Conservation (phyloP, 257 asterid genomes). For the Lycium barbarum region DNA sequence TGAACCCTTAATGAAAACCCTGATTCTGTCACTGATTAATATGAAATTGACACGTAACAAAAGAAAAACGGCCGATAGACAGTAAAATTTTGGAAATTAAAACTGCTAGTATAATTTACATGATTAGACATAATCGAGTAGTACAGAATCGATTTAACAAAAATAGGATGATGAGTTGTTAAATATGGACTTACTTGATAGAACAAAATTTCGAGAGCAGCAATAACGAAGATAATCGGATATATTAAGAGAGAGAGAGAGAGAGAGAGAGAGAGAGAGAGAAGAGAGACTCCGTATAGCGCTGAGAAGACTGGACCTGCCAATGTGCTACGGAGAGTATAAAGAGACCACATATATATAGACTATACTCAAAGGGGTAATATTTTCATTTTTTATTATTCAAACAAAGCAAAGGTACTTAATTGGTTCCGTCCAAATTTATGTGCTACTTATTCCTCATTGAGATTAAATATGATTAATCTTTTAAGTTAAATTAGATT, state of each 20-base stretch:
- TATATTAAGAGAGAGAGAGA: neutral
- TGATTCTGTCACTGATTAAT: neutral
- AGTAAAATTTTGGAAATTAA: neutral
- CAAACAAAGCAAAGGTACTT: too few species aligned
- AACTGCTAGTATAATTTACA: neutral
- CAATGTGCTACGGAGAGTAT: too few species aligned
- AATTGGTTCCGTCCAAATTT: too few species aligned
- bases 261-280: neutral
- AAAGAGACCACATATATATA: neutral
- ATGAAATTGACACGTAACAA: neutral
- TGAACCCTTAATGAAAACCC: too few species aligned
- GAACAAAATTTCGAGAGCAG: neutral
- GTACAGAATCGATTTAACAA: neutral
- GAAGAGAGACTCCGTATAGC: too few species aligned
- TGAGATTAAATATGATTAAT: too few species aligned
- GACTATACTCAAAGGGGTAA: neutral
- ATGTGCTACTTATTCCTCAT: too few species aligned
- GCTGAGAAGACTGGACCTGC: too few species aligned
- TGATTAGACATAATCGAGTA: neutral
- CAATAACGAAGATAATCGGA: neutral
- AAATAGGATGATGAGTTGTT: neutral
- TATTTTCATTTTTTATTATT: too few species aligned
- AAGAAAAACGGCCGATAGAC: neutral
- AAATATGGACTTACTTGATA: slow-evolving; percentile 1
- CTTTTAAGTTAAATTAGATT: too few species aligned